phyloP scores from a whole-genome alignment of 345 rosid species.

The Euphorbia lathyris region DNA sequence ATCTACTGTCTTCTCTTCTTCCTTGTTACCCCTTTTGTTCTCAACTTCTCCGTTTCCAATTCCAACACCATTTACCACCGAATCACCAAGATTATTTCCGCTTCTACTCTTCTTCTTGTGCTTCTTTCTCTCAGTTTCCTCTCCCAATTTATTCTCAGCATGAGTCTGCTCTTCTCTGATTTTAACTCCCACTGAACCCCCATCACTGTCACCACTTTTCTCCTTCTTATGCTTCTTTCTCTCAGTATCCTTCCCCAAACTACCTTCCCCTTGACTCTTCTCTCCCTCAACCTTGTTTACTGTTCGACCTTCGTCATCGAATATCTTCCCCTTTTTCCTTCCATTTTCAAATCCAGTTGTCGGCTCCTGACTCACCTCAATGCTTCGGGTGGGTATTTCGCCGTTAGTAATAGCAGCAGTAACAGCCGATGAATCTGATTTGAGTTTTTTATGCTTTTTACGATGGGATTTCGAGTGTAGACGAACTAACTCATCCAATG shows the following conservation, averaged over 20 bases:
- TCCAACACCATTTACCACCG: slow-evolving; percentile 14
- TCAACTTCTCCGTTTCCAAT: slow-evolving; percentile 1
- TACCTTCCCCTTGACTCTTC: background rate
- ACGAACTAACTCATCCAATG: slow-evolving; percentile 36
- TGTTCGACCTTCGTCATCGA: background rate
- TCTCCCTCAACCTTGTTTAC: background rate
- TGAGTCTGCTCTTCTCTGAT: too few species aligned
- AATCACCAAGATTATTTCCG: background rate
- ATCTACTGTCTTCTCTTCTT: slow-evolving; percentile 4
- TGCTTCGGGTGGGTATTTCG: slow-evolving; percentile 7
- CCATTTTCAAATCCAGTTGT: background rate
- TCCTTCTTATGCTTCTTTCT: background rate
- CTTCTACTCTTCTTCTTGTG: slow-evolving; percentile 8
- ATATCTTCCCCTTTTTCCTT: too few species aligned
- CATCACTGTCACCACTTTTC: background rate
- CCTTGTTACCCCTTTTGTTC: slow-evolving; percentile 11
- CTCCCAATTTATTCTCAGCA: too few species aligned
- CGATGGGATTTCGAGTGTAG: slow-evolving; percentile 25
- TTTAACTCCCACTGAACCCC: too few species aligned
- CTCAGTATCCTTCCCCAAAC: background rate
- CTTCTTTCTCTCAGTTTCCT: slow-evolving; percentile 12
- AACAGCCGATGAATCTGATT: slow-evolving; percentile 5
- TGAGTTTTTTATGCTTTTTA: slow-evolving; percentile 3
- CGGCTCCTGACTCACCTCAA: background rate
- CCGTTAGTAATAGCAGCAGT: slow-evolving; percentile 1